Conservation (phyloP, 2,329 filamentous ascomycete species). For the Xylaria digitata region DNA sequence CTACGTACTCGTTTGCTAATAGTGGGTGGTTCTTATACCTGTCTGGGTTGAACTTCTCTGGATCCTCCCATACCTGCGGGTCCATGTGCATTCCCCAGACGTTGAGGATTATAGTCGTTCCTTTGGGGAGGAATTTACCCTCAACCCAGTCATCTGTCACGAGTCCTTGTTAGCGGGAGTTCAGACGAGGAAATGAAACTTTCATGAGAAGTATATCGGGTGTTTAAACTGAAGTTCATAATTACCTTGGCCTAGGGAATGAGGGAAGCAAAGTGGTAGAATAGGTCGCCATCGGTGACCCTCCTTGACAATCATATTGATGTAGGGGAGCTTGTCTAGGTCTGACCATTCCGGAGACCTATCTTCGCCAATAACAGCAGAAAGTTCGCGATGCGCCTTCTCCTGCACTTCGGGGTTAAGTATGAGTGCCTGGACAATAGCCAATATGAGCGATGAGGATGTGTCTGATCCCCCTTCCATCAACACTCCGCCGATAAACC, state of each 20-base stretch:
- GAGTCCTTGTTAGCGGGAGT: neutral
- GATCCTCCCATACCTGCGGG: constrained; percentile 49
- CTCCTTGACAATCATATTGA: constrained; percentile 57
- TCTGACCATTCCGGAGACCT: constrained; percentile 50
- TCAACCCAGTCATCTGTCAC: constrained; percentile 53
- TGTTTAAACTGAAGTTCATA: no score
- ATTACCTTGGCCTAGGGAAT: constrained; percentile 40
- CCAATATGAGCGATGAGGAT: constrained; percentile 50
- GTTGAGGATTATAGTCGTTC: constrained; percentile 53
- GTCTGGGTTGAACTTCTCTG: constrained; percentile 49
- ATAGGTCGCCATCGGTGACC: constrained; percentile 56
- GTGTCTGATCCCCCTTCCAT: constrained; percentile 55
- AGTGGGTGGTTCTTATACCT: constrained; percentile 44
- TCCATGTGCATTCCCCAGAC: constrained; percentile 52
- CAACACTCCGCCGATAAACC: constrained; percentile 50
- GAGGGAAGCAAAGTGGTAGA: constrained; percentile 51
- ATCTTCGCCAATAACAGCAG: constrained; percentile 52
- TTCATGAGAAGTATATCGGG: no score
- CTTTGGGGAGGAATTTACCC: constrained; percentile 56
- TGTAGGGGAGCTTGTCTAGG: constrained; percentile 52
- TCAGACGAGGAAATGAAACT: no score
- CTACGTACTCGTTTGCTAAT: constrained; percentile 52
- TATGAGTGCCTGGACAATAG: constrained; percentile 57
- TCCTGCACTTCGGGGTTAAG: constrained; percentile 53
- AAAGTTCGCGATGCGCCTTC: constrained; percentile 56